Conservation (phyloP, 2,329 filamentous ascomycete genomes). For the Ophiostoma montium region DNA sequence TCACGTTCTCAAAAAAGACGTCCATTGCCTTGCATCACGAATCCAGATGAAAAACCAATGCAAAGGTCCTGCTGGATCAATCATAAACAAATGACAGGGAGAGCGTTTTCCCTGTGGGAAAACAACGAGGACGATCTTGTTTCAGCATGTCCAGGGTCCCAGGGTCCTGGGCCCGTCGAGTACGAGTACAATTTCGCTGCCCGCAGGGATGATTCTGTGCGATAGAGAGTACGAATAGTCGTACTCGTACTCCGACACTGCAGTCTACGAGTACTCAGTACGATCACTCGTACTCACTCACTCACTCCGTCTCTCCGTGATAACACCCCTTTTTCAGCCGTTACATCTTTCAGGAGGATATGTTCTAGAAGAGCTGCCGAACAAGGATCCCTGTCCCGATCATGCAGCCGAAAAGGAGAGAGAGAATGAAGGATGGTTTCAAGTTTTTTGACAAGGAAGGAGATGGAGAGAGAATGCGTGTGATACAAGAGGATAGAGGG, state of each 20-base stretch:
- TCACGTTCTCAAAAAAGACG: too few species aligned
- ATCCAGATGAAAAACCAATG: too few species aligned
- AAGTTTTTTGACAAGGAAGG: too few species aligned
- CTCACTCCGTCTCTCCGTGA: not conserved
- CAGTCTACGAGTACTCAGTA: not conserved
- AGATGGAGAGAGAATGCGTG: too few species aligned
- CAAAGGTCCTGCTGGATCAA: too few species aligned
- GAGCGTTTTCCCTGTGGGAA: not conserved
- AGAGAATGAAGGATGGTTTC: not conserved
- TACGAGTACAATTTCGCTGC: too few species aligned
- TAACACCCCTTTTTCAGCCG: not conserved
- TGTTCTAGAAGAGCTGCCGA: conserved; percentile 7
- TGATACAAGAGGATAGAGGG: too few species aligned
- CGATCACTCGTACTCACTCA: too few species aligned
- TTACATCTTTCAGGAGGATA: not conserved
- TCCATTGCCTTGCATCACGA: too few species aligned
- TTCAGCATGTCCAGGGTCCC: conserved; percentile 3
- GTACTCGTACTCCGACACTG: too few species aligned
- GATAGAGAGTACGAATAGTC: too few species aligned
- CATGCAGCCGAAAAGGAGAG: conserved; percentile 1
- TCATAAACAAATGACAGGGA: not conserved
- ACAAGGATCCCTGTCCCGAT: conserved; percentile 7
- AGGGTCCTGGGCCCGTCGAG: not conserved
- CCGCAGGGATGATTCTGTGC: not conserved
- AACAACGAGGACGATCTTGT: conserved; percentile 2